Base-by-base conservation (phyloP, 129 eudicot genomes). In the Flaveria sonorensis region DNA sequence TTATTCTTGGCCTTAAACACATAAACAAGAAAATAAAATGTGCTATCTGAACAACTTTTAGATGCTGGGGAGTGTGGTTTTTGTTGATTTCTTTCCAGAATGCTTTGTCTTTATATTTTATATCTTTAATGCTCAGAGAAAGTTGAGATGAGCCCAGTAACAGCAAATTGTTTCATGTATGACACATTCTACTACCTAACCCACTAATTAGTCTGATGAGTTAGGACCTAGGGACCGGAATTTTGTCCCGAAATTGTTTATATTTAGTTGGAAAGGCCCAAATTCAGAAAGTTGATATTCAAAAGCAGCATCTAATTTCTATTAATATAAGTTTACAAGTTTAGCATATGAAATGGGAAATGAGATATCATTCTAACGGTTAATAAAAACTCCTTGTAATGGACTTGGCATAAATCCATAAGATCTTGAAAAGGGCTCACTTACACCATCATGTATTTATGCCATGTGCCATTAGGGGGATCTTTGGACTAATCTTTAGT, bases 251-350 rank as follows among this genome's bases (percentile, higher is more conserved):
- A 36, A 5, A 5, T 1, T 47, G 11, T 18, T 1, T 11, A 51
- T 19, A 11, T 68, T 68, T 68, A 68, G 73, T 68, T 43, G 40
- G 40, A 68, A 19, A 36, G 39, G 57, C 20, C 8, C 20, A 63
- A 26, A 61, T n/a, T 62, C 23, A 36, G 60, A 75, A 63, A 47
- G 14, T 56, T 72, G 43, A 30, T 36, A 71, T 32, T 7, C 16
- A 36, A 8, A 77, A 53, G 36, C 43, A 42, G 2, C 56, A 23
- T 15, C 23, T 19, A 70, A 30, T 11, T 11, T 69, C 11, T 69
- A 16, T 13, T 57, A 11, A 13, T 70, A 46, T 5, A 52, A 30
- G 11, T 28, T 36, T 45, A 16, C n/a, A 55, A 69, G 4, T 36
- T 52, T 70, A 57, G 61, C 60, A 19, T 57, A 42, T 24, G 59